A percentile compares a stretch with the other conserved stretches of the same genome.
phyloP scores from a whole-genome alignment of 1,284 basidiomycete genomes.

The Trametes pubescens region DNA sequence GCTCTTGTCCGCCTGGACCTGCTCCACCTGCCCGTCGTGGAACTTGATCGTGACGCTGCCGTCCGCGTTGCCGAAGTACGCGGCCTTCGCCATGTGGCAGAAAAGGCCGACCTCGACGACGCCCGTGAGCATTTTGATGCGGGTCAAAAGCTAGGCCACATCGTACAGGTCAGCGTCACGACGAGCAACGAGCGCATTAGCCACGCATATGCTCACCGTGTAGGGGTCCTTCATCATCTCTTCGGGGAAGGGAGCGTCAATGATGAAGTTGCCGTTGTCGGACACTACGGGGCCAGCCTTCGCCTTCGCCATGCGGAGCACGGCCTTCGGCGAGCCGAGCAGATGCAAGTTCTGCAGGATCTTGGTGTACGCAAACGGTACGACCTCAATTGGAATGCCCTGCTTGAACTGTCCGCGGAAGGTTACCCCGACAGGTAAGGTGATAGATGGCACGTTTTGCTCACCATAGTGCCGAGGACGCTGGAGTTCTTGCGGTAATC shows the following conservation, averaged over 20 bases:
- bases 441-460: constrained; percentile 57
- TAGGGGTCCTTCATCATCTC: constrained; percentile 76
- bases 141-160: constrained; percentile 67
- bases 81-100: constrained; percentile 92
- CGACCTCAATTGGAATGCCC: constrained; percentile 96
- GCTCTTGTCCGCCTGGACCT: constrained; percentile 36
- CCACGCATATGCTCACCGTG: constrained; percentile 55
- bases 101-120: constrained; percentile 98
- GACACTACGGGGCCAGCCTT: constrained; percentile 96
- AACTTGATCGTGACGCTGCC: constrained; percentile 63
- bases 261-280: constrained; percentile 96
- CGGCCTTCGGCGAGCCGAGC: constrained; percentile 70
- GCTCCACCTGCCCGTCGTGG: constrained; percentile 55
- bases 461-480: constrained; percentile 86
- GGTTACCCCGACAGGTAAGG: neutral
- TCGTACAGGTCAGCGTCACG: neutral
- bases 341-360: constrained; percentile 77
- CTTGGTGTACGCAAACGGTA: constrained; percentile 94
- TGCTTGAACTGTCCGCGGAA: constrained; percentile 70
- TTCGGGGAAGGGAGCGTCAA: constrained; percentile 87
- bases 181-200: neutral
- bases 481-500: constrained; percentile 94
- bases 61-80: constrained; percentile 95
- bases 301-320: constrained; percentile 83
- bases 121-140: constrained; percentile 92